These are phyloP conservation scores for Plasmopara muralis DNA, from an alignment of 352 stramenopile species.

Conservation along the genomic window DNA sequence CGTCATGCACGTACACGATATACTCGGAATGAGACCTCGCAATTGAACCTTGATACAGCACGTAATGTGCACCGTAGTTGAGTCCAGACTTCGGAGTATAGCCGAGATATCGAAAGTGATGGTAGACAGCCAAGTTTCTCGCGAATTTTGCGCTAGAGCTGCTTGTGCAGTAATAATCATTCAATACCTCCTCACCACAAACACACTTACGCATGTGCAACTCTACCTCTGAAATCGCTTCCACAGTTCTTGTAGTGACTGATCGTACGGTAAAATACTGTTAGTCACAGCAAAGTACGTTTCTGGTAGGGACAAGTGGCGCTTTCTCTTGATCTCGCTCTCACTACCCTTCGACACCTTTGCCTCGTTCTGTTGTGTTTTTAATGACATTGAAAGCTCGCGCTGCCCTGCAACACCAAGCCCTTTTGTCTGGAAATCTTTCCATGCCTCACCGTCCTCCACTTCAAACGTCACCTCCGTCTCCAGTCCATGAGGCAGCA, in stretches of 20 bases:
- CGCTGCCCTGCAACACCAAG: slow-evolving; percentile 14
- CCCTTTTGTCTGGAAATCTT: slow-evolving; percentile 11
- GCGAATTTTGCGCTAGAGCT: slow-evolving; percentile 30
- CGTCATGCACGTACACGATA: slow-evolving; percentile 47
- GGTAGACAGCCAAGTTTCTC: slow-evolving; percentile 36
- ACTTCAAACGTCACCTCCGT: slow-evolving; percentile 19
- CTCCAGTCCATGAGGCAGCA: slow-evolving; percentile 1
- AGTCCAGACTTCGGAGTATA: slow-evolving; percentile 55
- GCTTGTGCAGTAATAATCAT: not conserved
- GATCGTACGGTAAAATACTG: slow-evolving; percentile 15
- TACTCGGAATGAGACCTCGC: slow-evolving; percentile 66
- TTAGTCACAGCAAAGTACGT: slow-evolving; percentile 40
- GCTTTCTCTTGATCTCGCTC: slow-evolving; percentile 8
- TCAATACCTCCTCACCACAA: not conserved
- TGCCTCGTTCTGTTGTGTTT: slow-evolving; percentile 1
- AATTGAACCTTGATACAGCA: slow-evolving; percentile 55
- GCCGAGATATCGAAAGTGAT: slow-evolving; percentile 47
- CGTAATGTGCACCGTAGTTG: slow-evolving; percentile 65
- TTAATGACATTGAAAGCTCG: not conserved
- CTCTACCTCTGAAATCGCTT: slow-evolving; percentile 26
- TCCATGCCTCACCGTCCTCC: slow-evolving; percentile 14
- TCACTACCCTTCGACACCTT: not conserved
- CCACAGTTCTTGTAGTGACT: slow-evolving; percentile 27
- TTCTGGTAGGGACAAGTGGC: slow-evolving; percentile 38
- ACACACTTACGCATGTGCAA: slow-evolving; percentile 1